Base-by-base conservation (phyloP, 345 rosid species). In the Brassica rapa region DNA sequence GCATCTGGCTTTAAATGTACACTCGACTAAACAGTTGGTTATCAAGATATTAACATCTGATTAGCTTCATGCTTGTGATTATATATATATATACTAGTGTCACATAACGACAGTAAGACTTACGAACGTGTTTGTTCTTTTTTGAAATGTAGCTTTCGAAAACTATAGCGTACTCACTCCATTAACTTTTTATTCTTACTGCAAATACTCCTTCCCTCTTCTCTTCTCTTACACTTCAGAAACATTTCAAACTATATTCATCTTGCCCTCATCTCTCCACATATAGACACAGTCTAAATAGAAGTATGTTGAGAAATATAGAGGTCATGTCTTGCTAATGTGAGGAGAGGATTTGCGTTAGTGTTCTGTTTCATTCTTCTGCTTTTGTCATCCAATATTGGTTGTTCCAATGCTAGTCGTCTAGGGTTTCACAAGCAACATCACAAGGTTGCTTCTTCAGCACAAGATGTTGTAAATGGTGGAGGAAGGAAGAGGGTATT, bases 121-220 rank as follows among this genome's bases (percentile, higher is more conserved):
- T 43, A 27, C 30, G 55, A 49, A 12, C 14, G 4, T 14, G 16
- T 49, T 41, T 4, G 14, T 57, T 41, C 49, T 29, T 10, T 7
- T 0, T 21, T 21, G 24, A 25, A 74, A 32, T 56, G 30, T 37
- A 19, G 4, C 6, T 16, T 73, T 53, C 24, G 24, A 27, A 75
- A 49, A 8, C 1, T 74, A 27, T 27, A 27, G 30, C 30, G 3
- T 71, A 71, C 66, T 75, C 35, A 33, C 62, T 73, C 12, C 0
- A 16, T 43, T 30, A 30, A 49, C 29, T 24, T 62, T 1, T 68
- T 6, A 61, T 60, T 60, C 77, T 35, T 21, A 74, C 78, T 73
- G 73, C 78, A 79, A 61, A 79, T 79, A 73, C 74, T 73, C 70
- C 19, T 72, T 60, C 30, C 24, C 63, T 56, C 72, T 77, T 78